Evolutionary conservation across 371 early-diverging fungal genomes (phyloP).

Genomic region (Dichotomocladium elegans): DNA sequence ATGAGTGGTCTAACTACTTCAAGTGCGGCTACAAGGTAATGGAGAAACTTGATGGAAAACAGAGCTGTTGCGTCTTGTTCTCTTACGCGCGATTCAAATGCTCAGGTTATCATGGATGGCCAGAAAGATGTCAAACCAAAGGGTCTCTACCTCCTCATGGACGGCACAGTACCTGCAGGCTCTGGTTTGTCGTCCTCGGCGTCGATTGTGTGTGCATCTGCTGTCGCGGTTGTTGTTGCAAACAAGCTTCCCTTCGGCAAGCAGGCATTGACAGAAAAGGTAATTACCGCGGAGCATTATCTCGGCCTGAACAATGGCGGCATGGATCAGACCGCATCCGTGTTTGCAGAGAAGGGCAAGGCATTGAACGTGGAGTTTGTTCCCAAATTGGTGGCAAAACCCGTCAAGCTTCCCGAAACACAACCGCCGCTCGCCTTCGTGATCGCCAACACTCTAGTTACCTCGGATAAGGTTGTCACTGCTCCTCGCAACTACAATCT

Average conservation of each 20-base stretch:
- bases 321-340: constrained; percentile 93
- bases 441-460: constrained; percentile 87
- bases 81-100: too few relatives aligned
- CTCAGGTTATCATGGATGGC: constrained; percentile 70
- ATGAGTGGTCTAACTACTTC: constrained; percentile 88
- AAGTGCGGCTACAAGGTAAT: constrained; percentile 78
- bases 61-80: too few relatives aligned
- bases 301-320: constrained; percentile 84
- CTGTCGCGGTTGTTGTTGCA: constrained; percentile 66
- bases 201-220: constrained; percentile 80
- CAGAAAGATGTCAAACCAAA: constrained; percentile 45
- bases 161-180: constrained; percentile 82
- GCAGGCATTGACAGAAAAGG: constrained; percentile 67
- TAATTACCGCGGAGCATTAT: constrained; percentile 79
- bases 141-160: constrained; percentile 67
- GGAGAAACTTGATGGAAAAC: not conserved
- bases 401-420: constrained; percentile 58
- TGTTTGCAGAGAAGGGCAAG: constrained; percentile 66
- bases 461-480: constrained; percentile 85
- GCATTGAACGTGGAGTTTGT: constrained; percentile 86
- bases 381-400: constrained; percentile 66
- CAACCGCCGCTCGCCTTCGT: constrained; percentile 69
- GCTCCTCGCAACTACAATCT: constrained; percentile 90
- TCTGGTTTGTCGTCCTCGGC: constrained; percentile 85
- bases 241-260: constrained; percentile 48